Conservation (phyloP, 495 filamentous ascomycete genomes). For the Platismatia glauca region DNA sequence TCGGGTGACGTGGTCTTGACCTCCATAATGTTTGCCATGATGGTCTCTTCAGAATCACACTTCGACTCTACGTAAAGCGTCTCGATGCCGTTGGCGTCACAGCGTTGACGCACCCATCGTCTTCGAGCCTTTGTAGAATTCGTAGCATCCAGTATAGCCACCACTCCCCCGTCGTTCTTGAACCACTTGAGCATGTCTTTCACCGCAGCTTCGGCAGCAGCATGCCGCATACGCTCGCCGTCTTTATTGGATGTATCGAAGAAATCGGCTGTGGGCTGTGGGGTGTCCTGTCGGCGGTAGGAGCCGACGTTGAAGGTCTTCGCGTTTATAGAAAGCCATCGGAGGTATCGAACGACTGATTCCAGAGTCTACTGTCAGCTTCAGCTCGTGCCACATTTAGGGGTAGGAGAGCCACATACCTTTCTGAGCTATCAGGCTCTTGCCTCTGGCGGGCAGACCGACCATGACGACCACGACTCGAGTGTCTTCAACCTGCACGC, state of each 20-base stretch:
- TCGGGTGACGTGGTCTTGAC: slow-evolving; percentile 96
- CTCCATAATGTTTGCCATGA: slow-evolving; percentile 95
- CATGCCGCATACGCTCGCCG: slow-evolving; percentile 78
- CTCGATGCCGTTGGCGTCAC: slow-evolving; percentile 64
- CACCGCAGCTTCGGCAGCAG: slow-evolving; percentile 82
- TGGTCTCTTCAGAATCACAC: slow-evolving; percentile 87
- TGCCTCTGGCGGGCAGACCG: slow-evolving; percentile 86
- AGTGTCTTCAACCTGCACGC: slow-evolving; percentile 79
- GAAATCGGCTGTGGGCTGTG: slow-evolving; percentile 81
- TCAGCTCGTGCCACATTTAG: slow-evolving; percentile 19
- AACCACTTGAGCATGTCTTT: slow-evolving; percentile 93
- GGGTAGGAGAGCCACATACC: slow-evolving; percentile 45
- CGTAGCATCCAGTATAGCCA: slow-evolving; percentile 90
- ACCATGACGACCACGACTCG: slow-evolving; percentile 99
- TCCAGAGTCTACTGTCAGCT: slow-evolving; percentile 12
- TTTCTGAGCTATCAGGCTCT: slow-evolving; percentile 95
- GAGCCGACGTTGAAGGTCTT: slow-evolving; percentile 94
- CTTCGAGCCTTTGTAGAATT: slow-evolving; percentile 87
- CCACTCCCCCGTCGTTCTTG: slow-evolving; percentile 54
- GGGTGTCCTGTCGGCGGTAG: slow-evolving; percentile 80
- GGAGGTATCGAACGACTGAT: slow-evolving; percentile 84
- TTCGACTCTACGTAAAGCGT: slow-evolving; percentile 92
- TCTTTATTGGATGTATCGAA: slow-evolving; percentile 83
- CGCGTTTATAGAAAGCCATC: slow-evolving; percentile 88
- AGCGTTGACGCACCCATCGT: slow-evolving; percentile 78